phyloP scores from a whole-genome alignment of 1,284 basidiomycete species.

The Apiotrichum veenhuisii region DNA sequence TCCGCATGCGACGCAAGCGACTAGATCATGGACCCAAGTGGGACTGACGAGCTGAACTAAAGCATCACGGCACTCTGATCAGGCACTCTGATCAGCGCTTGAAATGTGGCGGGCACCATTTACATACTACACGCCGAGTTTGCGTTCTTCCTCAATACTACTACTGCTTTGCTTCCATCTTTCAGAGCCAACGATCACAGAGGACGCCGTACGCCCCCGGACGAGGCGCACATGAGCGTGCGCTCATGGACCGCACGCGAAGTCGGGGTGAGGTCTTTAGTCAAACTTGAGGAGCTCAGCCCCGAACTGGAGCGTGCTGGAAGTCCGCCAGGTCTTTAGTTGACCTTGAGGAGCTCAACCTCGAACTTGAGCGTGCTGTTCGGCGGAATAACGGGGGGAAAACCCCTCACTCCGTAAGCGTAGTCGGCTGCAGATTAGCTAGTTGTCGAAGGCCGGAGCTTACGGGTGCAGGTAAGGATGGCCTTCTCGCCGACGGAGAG shows the following conservation, averaged over 20 bases:
- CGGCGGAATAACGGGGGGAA: constrained; percentile 65
- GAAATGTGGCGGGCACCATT: neutral
- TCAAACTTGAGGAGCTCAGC: too few species aligned
- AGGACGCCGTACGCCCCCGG: too few species aligned
- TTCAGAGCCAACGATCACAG: too few species aligned
- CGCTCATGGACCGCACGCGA: too few species aligned
- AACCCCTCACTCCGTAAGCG: constrained; percentile 50
- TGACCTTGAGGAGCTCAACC: constrained; percentile 55
- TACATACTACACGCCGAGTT: neutral
- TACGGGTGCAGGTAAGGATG: constrained; percentile 54
- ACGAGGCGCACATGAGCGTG: too few species aligned
- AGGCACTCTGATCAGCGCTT: neutral
- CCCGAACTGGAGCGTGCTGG: too few species aligned
- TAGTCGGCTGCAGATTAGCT: constrained; percentile 23
- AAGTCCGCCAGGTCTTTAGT: constrained; percentile 42
- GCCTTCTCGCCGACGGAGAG: constrained; percentile 76
- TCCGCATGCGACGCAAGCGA: too few species aligned
- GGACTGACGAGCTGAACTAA: too few species aligned
- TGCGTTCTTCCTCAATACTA: neutral
- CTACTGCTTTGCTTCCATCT: neutral
- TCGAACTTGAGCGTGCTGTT: constrained; percentile 56
- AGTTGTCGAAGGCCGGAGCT: constrained; percentile 1
- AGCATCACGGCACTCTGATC: too few species aligned
- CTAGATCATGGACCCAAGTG: too few species aligned
- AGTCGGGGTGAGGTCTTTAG: too few species aligned